phyloP scores from a whole-genome alignment of 2,329 filamentous ascomycete species.

The Aspergillus sp. region DNA sequence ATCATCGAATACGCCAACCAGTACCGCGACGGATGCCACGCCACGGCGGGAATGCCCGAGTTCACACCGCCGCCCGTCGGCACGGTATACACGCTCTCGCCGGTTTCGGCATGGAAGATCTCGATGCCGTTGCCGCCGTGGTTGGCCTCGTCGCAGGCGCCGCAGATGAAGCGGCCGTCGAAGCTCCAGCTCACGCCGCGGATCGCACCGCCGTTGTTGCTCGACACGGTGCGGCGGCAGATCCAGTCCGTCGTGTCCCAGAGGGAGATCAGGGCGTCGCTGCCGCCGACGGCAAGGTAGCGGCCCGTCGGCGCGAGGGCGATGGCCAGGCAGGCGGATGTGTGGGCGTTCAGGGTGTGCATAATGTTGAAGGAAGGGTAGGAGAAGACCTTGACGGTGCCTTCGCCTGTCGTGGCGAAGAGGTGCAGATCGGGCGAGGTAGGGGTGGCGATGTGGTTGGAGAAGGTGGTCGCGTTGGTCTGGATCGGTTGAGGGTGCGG shows the following conservation, averaged over 20 bases:
- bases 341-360: constrained; percentile 50
- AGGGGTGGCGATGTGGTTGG: constrained; percentile 39
- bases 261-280: constrained; percentile 50
- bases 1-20: constrained; percentile 51
- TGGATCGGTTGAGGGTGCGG: constrained; percentile 46
- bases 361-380: constrained; percentile 46
- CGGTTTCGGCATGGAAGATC: constrained; percentile 52
- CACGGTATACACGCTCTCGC: constrained; percentile 49
- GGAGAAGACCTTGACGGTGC: constrained; percentile 48
- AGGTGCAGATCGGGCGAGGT: constrained; percentile 41
- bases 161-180: constrained; percentile 50
- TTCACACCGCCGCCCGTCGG: constrained; percentile 36
- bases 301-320: constrained; percentile 48
- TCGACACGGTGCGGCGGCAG: constrained; percentile 48
- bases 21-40: constrained; percentile 52
- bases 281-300: constrained; percentile 50
- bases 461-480: constrained; percentile 51
- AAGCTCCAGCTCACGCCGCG: constrained; percentile 52
- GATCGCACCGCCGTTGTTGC: constrained; percentile 45
- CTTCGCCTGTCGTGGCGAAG: constrained; percentile 51
- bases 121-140: constrained; percentile 46
- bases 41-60: constrained; percentile 46
- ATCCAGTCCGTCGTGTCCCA: constrained; percentile 55
- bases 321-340: constrained; percentile 48
- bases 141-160: constrained; percentile 48